Evolutionary conservation across 31 red algal species (phyloP).

Genomic region (Odonthalia washingtoniensis): DNA sequence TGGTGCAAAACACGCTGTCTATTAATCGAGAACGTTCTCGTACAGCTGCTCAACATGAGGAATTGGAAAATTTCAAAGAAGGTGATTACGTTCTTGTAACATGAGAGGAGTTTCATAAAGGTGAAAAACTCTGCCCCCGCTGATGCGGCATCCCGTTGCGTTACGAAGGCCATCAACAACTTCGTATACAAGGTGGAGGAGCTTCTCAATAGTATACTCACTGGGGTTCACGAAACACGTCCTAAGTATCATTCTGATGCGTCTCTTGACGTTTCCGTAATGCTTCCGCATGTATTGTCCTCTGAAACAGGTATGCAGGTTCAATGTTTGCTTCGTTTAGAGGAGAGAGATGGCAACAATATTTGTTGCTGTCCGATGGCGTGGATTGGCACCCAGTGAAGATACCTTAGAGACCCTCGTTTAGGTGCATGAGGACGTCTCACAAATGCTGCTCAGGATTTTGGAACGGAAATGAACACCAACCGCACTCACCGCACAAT

Average conservation of each 20-base stretch:
- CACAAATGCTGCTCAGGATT: not conserved
- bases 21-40: not conserved
- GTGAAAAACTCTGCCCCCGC: not conserved
- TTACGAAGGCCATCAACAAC: not conserved
- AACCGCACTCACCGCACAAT: not conserved
- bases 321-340: not conserved
- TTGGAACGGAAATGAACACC: too few species aligned
- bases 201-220: not conserved
- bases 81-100: conserved; percentile 1
- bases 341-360: not conserved
- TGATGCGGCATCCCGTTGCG: not conserved
- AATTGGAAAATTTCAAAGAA: not conserved
- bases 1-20: not conserved
- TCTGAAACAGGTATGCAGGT: not conserved
- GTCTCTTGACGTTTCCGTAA: not conserved
- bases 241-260: conserved; percentile 10
- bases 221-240: not conserved
- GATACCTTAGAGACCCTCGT: not conserved
- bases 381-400: not conserved
- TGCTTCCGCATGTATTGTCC: not conserved
- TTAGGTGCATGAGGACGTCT: not conserved
- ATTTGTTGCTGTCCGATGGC: not conserved
- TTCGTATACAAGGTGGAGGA: conserved; percentile 21
- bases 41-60: not conserved
- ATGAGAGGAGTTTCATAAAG: not conserved